Conservation (phyloP, 441 rosid genomes). For the Syzygium syzygioides region DNA sequence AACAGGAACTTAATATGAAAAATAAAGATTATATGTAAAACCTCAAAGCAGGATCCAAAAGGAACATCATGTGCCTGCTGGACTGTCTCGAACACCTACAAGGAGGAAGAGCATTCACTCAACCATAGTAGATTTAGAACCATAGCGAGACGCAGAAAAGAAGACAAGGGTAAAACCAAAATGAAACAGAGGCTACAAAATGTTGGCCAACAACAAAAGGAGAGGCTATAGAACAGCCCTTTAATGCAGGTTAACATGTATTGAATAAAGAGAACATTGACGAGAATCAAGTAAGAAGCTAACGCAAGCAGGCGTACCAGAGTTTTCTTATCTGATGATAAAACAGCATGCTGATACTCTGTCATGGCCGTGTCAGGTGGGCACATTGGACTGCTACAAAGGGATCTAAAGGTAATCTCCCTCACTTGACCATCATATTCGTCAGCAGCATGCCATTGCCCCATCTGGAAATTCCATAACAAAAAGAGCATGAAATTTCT, state of each 20-base stretch:
- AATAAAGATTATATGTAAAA: slow-evolving; percentile 10
- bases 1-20: background rate
- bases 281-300: background rate
- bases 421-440: slow-evolving; percentile 97
- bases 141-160: background rate
- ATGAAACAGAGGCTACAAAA: background rate
- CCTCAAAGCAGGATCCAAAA: slow-evolving; percentile 97
- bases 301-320: slow-evolving; percentile 38
- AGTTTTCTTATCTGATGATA: slow-evolving; percentile 67
- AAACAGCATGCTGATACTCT: slow-evolving; percentile 84
- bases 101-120: background rate
- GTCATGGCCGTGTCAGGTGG: slow-evolving; percentile 98
- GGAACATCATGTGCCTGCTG: slow-evolving; percentile 98
- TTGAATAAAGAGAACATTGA: background rate
- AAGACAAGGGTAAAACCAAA: background rate
- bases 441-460: slow-evolving; percentile 88
- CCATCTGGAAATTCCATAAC: slow-evolving; percentile 53
- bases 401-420: slow-evolving; percentile 82
- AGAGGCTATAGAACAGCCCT: background rate
- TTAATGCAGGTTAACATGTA: background rate
- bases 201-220: background rate
- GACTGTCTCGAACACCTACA: slow-evolving; percentile 90
- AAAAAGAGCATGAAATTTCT: slow-evolving; percentile 11
- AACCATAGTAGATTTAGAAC: background rate
- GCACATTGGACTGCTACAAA: slow-evolving; percentile 97